Conservation (phyloP, 805 yeast species). For the Komagataella pastoris region DNA sequence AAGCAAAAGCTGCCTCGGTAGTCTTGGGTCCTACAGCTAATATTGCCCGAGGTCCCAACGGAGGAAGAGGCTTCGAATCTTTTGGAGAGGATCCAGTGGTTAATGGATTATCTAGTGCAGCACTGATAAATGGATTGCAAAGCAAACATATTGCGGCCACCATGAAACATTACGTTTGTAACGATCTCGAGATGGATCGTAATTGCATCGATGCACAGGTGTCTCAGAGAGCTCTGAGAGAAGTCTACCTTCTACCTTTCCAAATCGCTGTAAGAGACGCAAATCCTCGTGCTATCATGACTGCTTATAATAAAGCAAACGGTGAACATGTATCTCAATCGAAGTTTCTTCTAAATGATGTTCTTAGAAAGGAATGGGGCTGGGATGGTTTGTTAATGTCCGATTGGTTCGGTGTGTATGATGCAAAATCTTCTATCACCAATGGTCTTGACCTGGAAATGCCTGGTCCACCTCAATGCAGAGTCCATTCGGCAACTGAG, state of each 20-base stretch:
- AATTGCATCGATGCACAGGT: constrained; percentile 21
- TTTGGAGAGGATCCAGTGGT: constrained; percentile 48
- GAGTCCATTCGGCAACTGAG: constrained; percentile 24
- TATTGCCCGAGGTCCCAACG: constrained; percentile 43
- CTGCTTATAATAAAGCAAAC: constrained; percentile 27
- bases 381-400: constrained; percentile 26
- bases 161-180: constrained; percentile 28
- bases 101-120: constrained; percentile 22
- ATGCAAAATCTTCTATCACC: constrained; percentile 21
- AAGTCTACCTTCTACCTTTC: constrained; percentile 29
- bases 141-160: constrained; percentile 23
- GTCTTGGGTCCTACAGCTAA: constrained; percentile 37
- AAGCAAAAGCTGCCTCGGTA: constrained; percentile 36
- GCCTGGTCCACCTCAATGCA: constrained; percentile 33
- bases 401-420: constrained; percentile 30
- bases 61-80: constrained; percentile 52
- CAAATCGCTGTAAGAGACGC: constrained; percentile 25
- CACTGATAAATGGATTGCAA: constrained; percentile 25
- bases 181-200: constrained; percentile 27
- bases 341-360: constrained; percentile 18
- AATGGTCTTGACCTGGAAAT: constrained; percentile 31
- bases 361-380: constrained; percentile 26
- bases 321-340: constrained; percentile 27
- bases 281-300: constrained; percentile 25
- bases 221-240: constrained; percentile 29